phyloP scores from a whole-genome alignment of 495 filamentous ascomycete species.

The Amniculicola lignicola region DNA sequence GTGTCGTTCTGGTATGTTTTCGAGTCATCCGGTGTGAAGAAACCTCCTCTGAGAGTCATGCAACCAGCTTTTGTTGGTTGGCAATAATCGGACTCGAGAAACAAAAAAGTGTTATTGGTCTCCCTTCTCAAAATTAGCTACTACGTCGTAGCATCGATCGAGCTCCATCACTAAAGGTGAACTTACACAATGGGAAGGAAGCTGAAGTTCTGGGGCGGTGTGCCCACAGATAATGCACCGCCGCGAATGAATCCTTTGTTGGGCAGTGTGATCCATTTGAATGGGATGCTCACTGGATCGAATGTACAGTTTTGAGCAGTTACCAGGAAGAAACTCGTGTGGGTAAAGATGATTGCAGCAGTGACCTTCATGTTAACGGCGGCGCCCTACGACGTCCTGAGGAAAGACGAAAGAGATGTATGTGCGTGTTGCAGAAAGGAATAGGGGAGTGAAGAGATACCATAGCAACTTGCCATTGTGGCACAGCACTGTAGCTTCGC shows the following conservation, averaged over 20 bases:
- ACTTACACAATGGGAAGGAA: slow-evolving; percentile 9
- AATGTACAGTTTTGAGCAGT: slow-evolving; percentile 5
- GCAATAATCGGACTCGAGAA: not conserved
- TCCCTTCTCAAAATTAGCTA: slow-evolving; percentile 4
- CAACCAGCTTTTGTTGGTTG: slow-evolving; percentile 1
- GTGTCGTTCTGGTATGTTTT: slow-evolving; percentile 1
- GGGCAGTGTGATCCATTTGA: slow-evolving; percentile 3
- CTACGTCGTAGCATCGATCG: not conserved
- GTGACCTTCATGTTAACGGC: too few relatives aligned
- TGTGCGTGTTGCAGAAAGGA: too few relatives aligned
- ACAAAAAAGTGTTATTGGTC: slow-evolving; percentile 8
- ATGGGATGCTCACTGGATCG: slow-evolving; percentile 7
- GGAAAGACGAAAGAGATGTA: too few relatives aligned
- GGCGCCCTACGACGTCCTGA: too few relatives aligned
- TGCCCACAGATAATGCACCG: slow-evolving; percentile 1
- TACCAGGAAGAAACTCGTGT: too few relatives aligned
- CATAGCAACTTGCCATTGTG: too few relatives aligned
- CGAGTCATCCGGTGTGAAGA: slow-evolving; percentile 4
- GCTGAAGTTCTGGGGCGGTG: slow-evolving; percentile 14
- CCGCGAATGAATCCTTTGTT: slow-evolving; percentile 10
- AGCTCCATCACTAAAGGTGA: not conserved
- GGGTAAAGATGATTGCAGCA: too few relatives aligned
- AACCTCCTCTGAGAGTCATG: slow-evolving; percentile 12
- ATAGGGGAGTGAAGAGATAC: too few relatives aligned
- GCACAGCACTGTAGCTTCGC: too few relatives aligned